These are phyloP conservation scores for Chrysoporthe austroafricana DNA, from an alignment of 2,329 filamentous ascomycete species.

Conservation along the genomic window DNA sequence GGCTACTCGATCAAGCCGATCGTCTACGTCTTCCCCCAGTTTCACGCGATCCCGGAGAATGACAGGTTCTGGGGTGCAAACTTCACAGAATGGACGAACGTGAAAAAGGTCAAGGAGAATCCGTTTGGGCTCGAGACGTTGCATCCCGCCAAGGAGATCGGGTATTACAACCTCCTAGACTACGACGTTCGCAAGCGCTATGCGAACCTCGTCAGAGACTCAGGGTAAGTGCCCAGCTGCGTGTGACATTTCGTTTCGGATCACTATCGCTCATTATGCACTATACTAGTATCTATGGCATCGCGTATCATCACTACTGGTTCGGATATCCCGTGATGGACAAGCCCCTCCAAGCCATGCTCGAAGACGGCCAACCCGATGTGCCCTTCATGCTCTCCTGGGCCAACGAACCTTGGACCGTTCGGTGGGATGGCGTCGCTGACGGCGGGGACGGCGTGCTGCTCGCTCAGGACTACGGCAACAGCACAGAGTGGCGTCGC, in stretches of 20 bases:
- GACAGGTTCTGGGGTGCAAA: conserved; percentile 25
- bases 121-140: conserved; percentile 17
- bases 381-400: conserved; percentile 27
- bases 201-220: conserved; percentile 15
- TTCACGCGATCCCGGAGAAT: conserved; percentile 25
- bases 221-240: not conserved
- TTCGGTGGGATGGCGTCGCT: conserved; percentile 23
- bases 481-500: conserved; percentile 18
- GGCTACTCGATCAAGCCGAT: conserved; percentile 23
- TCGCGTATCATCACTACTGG: conserved; percentile 28
- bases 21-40: conserved; percentile 27
- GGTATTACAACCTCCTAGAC: conserved; percentile 26
- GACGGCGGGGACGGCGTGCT: conserved; percentile 12
- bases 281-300: conserved; percentile 10
- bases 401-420: conserved; percentile 27
- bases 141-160: conserved; percentile 21
- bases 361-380: conserved; percentile 22
- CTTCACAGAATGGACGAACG: conserved; percentile 27
- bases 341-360: conserved; percentile 14
- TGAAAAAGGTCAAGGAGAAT: conserved; percentile 20
- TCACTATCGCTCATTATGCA: not conserved
- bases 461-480: conserved; percentile 23
- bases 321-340: conserved; percentile 28
- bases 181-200: conserved; percentile 15
- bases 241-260: not conserved